A percentile compares a stretch with the other conserved stretches of the same genome.
Conservation (phyloP, 352 stramenopile genomes). For the Thraustochytrium sp. region DNA sequence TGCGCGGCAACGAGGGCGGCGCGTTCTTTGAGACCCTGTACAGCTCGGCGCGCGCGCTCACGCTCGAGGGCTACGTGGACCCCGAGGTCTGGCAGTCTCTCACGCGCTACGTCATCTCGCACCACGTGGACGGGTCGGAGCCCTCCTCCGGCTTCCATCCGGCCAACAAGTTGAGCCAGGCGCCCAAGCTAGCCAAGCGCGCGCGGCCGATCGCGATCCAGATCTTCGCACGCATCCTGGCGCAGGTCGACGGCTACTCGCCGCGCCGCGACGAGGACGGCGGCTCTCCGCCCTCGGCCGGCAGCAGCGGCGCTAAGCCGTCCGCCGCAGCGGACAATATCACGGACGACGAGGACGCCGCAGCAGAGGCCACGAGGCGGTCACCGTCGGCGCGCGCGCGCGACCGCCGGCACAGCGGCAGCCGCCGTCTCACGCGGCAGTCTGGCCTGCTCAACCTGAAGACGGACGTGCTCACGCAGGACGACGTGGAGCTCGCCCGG, state of each 20-base stretch:
- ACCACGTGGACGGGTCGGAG: constrained; percentile 8
- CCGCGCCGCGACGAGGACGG: not conserved
- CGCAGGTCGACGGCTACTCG: not conserved
- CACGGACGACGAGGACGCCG: not conserved
- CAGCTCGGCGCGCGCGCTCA: not conserved
- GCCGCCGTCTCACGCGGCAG: not conserved
- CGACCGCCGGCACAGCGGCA: too few species aligned
- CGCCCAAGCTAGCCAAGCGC: not conserved
- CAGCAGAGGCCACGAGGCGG: not conserved
- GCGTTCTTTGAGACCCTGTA: constrained; percentile 12
- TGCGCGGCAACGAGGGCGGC: not conserved
- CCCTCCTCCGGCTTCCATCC: not conserved
- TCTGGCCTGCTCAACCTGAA: not conserved
- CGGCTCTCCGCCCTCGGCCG: not conserved
- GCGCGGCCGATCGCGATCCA: not conserved
- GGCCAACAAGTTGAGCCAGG: not conserved
- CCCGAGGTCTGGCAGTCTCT: constrained; percentile 16
- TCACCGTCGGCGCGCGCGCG: not conserved
- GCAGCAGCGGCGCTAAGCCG: not conserved
- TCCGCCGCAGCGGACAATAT: too few species aligned
- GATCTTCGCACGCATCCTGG: constrained; percentile 12
- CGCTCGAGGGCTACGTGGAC: not conserved
- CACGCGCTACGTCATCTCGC: not conserved
- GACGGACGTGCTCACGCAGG: not conserved
- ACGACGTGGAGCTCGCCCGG: not conserved